Base-by-base conservation (phyloP, 176 grass and related monocot genomes). In the Hordeum vulgare region DNA sequence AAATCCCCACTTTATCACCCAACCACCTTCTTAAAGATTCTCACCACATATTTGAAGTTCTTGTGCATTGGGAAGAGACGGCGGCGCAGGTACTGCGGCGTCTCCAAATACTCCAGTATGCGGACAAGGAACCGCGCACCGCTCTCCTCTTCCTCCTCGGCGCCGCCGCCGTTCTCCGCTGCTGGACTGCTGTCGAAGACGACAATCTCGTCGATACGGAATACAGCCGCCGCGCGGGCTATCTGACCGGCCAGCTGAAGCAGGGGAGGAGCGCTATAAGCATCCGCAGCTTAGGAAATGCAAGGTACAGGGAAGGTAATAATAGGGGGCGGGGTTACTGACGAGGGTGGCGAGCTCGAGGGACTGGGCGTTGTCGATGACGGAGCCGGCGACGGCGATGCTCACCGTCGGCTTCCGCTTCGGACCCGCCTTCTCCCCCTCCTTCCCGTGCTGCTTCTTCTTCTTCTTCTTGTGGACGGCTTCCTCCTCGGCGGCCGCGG, bases 11-110 rank as follows among this genome's bases (percentile, higher is more conserved):
- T 27, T 27, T 28, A 66, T 51, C 65, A 51, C 10, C 53, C 21
- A 81, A 74, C 77, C 67, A 74, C 23, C 83, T 67, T 86, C 7
- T 18, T 24, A 33, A 56, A 61, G 78, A 27, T 18, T 79, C 93
- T 82, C 57, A 98, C 96, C 89, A 98, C 96, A 93, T 90, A 95
- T 85, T 88, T 95, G n/a, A 98, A 88, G 85, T 84, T 95, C 78
- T 90, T 90, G 65, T 95, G 93, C 93, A 94, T 98, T 9, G 93
- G 93, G 66, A 98, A 98, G 53, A 98, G 96, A 44, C 89, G 79
- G 11, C 89, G 87, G 53, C 95, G 86, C 58, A 98, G 89, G 80
- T 98, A 98, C 65, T 98, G 96, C 24, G 96, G 96, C 8, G 96
- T 98, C 60, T 98, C 96, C 76, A 95, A 39, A 60, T 95, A 98